phyloP scores from a whole-genome alignment of 108 stramenopile genomes.

The Pseudonitzschia pungens region DNA sequence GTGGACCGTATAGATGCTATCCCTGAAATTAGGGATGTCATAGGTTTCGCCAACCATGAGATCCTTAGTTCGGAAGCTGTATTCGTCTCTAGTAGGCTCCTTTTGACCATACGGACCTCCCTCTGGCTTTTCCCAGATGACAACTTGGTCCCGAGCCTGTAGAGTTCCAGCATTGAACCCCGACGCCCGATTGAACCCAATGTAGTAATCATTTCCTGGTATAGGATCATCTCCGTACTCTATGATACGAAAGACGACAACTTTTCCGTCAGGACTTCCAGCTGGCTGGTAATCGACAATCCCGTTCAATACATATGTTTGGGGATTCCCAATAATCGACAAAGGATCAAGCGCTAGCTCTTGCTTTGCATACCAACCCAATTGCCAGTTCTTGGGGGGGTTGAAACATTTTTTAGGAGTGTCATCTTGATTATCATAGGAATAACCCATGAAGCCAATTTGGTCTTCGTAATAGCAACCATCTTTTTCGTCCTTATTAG shows the following conservation, averaged over 20 bases:
- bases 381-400: conserved; percentile 44
- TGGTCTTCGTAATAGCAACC: too few species aligned
- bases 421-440: conserved; percentile 35
- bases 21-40: too few species aligned
- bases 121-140: not conserved
- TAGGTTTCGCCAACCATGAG: too few species aligned
- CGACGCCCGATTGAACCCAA: conserved; percentile 15
- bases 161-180: conserved; percentile 27
- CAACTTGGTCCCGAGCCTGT: conserved; percentile 16
- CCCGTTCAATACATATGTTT: not conserved
- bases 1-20: too few species aligned
- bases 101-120: too few species aligned
- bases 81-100: too few species aligned
- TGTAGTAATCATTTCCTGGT: conserved; percentile 9
- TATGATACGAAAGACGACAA: not conserved
- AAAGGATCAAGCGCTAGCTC: not conserved
- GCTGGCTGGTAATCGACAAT: not conserved
- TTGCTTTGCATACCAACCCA: conserved; percentile 45
- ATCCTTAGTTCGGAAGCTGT: too few species aligned
- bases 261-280: conserved; percentile 1
- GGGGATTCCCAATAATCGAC: not conserved
- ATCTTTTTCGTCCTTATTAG: conserved; percentile 43
- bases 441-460: conserved; percentile 42
- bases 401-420: conserved; percentile 63
- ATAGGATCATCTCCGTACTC: too few species aligned